These are phyloP conservation scores for Lachancea nothofagi DNA, from an alignment of 805 yeast species.

Conservation along the genomic window DNA sequence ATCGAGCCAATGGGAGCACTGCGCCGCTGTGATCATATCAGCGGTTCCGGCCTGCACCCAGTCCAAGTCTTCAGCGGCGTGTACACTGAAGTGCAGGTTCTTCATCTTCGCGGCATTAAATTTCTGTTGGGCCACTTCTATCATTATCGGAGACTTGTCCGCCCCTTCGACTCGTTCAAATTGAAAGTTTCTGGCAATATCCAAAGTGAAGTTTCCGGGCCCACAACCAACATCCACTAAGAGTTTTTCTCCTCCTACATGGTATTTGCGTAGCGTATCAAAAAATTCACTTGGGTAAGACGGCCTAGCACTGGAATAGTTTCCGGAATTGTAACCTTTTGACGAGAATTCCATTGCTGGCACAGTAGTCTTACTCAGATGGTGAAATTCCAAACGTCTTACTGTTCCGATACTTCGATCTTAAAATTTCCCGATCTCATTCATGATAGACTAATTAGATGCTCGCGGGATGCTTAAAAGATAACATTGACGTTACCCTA, in stretches of 20 bases:
- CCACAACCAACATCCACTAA: conserved; percentile 78
- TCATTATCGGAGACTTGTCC: conserved; percentile 57
- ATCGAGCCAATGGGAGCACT: conserved; percentile 83
- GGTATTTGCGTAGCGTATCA: conserved; percentile 38
- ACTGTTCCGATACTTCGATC: too few relatives aligned
- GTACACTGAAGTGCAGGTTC: conserved; percentile 2
- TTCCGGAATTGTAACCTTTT: conserved; percentile 43
- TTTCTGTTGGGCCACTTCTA: conserved; percentile 39
- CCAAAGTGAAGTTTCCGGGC: conserved; percentile 65
- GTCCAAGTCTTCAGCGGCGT: conserved; percentile 22
- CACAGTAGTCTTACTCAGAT: too few relatives aligned
- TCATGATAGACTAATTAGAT: too few relatives aligned
- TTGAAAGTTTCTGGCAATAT: conserved; percentile 33
- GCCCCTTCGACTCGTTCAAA: conserved; percentile 55
- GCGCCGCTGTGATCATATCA: conserved; percentile 73
- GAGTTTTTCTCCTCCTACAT: conserved; percentile 33
- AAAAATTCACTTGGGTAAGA: conserved; percentile 53
- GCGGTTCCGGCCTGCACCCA: conserved; percentile 37
- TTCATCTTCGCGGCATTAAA: conserved; percentile 8
- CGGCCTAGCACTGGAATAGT: conserved; percentile 60
- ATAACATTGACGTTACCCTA: too few relatives aligned
- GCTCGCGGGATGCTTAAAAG: too few relatives aligned
- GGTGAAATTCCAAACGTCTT: too few relatives aligned
- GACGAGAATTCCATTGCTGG: conserved; percentile 60
- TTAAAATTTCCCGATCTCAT: too few relatives aligned